Evolutionary conservation across 208 protist genomes (phyloP).

Genomic region (Wallacemonas sp.): DNA sequence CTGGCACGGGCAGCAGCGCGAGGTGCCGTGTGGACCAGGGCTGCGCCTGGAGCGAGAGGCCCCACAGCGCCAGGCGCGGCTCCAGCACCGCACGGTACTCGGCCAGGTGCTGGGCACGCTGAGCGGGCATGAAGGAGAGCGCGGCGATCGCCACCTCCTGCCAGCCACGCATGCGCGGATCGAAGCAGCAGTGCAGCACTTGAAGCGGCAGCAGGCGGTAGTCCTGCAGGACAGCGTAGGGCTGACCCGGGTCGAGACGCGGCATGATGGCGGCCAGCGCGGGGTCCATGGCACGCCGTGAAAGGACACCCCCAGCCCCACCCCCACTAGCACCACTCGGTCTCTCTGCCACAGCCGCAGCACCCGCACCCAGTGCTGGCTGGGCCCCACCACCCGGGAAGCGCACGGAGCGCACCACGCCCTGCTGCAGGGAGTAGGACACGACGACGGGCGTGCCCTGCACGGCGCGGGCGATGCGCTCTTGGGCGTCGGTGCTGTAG

Average conservation of each 20-base stretch:
- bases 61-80: slow-evolving; percentile 59
- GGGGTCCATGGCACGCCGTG: slow-evolving; percentile 26
- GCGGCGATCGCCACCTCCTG: slow-evolving; percentile 58
- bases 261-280: slow-evolving; percentile 38
- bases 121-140: slow-evolving; percentile 72
- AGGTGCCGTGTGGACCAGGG: slow-evolving; percentile 52
- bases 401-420: slow-evolving; percentile 56
- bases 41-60: slow-evolving; percentile 41
- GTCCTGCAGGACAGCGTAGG: slow-evolving; percentile 70
- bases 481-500: slow-evolving; percentile 61
- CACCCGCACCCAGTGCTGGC: neutral
- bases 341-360: neutral
- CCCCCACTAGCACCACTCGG: neutral
- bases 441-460: slow-evolving; percentile 71
- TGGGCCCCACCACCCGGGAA: slow-evolving; percentile 36
- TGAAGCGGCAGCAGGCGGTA: slow-evolving; percentile 72
- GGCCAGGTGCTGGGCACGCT: slow-evolving; percentile 53
- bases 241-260: slow-evolving; percentile 67
- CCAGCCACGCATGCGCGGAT: slow-evolving; percentile 73
- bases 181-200: slow-evolving; percentile 88
- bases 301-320: neutral
- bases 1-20: slow-evolving; percentile 63
- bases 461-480: slow-evolving; percentile 66
- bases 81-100: slow-evolving; percentile 39
- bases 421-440: slow-evolving; percentile 71